phyloP scores from a whole-genome alignment of 768 basidiomycete species.

The Infundibulicybe gibba region DNA sequence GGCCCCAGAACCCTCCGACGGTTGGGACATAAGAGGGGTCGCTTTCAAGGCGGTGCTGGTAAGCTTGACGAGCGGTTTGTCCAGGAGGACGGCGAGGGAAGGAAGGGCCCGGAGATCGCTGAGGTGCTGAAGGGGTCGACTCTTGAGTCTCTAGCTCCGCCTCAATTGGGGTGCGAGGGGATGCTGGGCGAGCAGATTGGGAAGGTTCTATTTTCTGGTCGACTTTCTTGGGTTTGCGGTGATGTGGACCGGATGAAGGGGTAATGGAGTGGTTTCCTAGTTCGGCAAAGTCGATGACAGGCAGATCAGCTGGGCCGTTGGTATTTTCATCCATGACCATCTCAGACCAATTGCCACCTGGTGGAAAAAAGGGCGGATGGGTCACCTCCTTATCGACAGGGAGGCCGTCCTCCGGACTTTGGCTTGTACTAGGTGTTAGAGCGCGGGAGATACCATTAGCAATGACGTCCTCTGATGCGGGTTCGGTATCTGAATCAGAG shows the following conservation, averaged over 20 bases:
- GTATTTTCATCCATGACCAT: slow-evolving; percentile 74
- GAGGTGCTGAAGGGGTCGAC: slow-evolving; percentile 36
- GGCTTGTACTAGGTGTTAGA: slow-evolving; percentile 67
- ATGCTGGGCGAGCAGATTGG: slow-evolving; percentile 22
- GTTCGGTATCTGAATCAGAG: slow-evolving; percentile 71
- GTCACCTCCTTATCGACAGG: slow-evolving; percentile 23
- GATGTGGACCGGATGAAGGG: slow-evolving; percentile 19
- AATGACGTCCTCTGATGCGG: slow-evolving; percentile 59
- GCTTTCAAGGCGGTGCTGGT: slow-evolving; percentile 74
- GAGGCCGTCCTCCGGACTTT: slow-evolving; percentile 46
- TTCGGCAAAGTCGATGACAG: slow-evolving; percentile 80
- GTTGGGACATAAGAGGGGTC: slow-evolving; percentile 91
- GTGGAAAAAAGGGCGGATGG: slow-evolving; percentile 48
- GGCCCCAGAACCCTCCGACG: slow-evolving; percentile 92
- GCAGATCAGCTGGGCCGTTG: slow-evolving; percentile 65
- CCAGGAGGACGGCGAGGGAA: slow-evolving; percentile 36
- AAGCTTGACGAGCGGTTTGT: slow-evolving; percentile 77
- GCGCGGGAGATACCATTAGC: slow-evolving; percentile 47
- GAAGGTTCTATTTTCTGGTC: slow-evolving; percentile 30
- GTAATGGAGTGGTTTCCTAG: slow-evolving; percentile 36
- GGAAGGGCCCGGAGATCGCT: slow-evolving; percentile 17
- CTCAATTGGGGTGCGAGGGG: slow-evolving; percentile 21
- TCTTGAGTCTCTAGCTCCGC: slow-evolving; percentile 22
- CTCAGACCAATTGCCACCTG: slow-evolving; percentile 70
- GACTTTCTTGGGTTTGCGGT: slow-evolving; percentile 40